Percentiles rank a stretch among this genome's conserved stretches.
Conservation (phyloP, 805 yeast species). For the Metschnikowia peoriensis region DNA sequence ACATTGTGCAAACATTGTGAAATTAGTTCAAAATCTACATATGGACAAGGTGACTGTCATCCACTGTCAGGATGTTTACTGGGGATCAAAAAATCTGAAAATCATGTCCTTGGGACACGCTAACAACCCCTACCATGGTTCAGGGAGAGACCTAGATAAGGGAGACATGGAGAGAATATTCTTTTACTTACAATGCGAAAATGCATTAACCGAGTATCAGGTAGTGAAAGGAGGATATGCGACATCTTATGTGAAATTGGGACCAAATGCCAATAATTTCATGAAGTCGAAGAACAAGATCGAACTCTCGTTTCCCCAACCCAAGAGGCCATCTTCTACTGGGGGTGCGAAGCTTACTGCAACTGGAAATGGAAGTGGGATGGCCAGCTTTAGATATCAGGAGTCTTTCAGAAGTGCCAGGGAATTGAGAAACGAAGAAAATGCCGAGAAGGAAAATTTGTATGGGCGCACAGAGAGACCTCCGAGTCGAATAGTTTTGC, state of each 20-base stretch:
- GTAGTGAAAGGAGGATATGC: slow-evolving; percentile 78
- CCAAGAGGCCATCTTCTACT: background rate
- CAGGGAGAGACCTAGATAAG: slow-evolving; percentile 61
- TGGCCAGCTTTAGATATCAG: slow-evolving; percentile 20
- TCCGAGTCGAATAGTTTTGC: slow-evolving; percentile 22
- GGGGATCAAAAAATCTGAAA: slow-evolving; percentile 67
- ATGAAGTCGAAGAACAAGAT: slow-evolving; percentile 45
- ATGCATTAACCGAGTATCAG: slow-evolving; percentile 67
- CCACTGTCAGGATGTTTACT: slow-evolving; percentile 78
- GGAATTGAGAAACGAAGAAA: slow-evolving; percentile 12
- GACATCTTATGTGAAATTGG: slow-evolving; percentile 65
- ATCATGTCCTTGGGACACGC: slow-evolving; percentile 65
- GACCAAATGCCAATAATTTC: slow-evolving; percentile 53
- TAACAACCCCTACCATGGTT: slow-evolving; percentile 60
- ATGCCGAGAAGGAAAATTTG: slow-evolving; percentile 10
- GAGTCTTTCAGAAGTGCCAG: slow-evolving; percentile 29
- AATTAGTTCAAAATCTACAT: slow-evolving; percentile 56
- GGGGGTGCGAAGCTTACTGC: slow-evolving; percentile 11
- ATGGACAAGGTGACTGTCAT: slow-evolving; percentile 66
- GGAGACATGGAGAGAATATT: slow-evolving; percentile 79
- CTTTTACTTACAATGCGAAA: slow-evolving; percentile 68
- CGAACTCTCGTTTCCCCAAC: slow-evolving; percentile 49
- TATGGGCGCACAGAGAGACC: slow-evolving; percentile 4
- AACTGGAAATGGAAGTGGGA: slow-evolving; percentile 14
- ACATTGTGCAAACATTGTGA: slow-evolving; percentile 56